phyloP scores from a whole-genome alignment of 192 early-diverging fungal genomes.

The Dissophora globulifera region DNA sequence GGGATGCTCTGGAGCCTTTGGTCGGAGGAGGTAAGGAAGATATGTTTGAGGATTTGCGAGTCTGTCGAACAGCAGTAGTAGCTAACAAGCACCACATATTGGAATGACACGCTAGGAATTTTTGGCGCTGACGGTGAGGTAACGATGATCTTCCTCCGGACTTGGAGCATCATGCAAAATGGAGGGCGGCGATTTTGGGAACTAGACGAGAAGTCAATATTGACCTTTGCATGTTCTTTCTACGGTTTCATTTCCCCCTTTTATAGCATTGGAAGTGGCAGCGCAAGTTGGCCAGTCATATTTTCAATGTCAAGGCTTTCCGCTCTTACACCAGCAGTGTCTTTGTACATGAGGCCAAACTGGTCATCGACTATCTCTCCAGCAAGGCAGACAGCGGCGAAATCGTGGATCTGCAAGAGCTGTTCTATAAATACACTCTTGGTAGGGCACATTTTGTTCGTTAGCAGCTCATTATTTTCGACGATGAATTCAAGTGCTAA shows the following conservation, averaged over 20 bases:
- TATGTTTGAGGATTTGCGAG: too few species aligned
- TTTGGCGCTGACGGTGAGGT: constrained; percentile 47
- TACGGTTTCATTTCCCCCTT: not conserved
- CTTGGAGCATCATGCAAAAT: not conserved
- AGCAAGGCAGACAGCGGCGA: constrained; percentile 29
- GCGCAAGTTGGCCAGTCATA: constrained; percentile 52
- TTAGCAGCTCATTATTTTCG: too few species aligned
- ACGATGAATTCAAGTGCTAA: too few species aligned
- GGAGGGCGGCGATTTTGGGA: too few species aligned
- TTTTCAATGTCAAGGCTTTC: constrained; percentile 58
- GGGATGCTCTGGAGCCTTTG: constrained; percentile 16
- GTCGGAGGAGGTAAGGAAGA: constrained; percentile 40
- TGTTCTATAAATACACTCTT: constrained; percentile 60
- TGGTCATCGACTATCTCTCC: constrained; percentile 36
- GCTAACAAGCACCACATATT: too few species aligned
- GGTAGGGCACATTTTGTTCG: constrained; percentile 7
- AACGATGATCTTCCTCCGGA: not conserved
- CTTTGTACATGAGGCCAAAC: constrained; percentile 28
- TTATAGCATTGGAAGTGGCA: constrained; percentile 53
- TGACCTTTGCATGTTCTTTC: too few species aligned
- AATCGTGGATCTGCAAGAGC: constrained; percentile 56
- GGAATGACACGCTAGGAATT: too few species aligned
- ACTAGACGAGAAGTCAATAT: too few species aligned
- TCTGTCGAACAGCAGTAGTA: too few species aligned
- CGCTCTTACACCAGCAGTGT: constrained; percentile 37